Base-by-base conservation (phyloP, 345 rosid species). In the Linum lewisii region DNA sequence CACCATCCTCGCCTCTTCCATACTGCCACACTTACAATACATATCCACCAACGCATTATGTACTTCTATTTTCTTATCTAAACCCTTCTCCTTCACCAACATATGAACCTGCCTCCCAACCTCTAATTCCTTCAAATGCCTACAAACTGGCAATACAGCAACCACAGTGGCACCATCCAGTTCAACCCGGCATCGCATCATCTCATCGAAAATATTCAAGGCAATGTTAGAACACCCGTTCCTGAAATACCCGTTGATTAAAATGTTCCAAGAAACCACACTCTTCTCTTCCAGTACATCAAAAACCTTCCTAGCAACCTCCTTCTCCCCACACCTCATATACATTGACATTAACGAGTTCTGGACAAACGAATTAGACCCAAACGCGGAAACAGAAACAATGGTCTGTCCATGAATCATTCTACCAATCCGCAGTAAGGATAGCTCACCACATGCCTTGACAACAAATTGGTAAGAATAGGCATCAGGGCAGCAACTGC, bases 41-140 rank as follows among this genome's bases (percentile, higher is more conserved):
- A 88, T 86, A 78, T 88, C 93, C 59, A 84, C 65, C 66, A 92
- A 70, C 13, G 98, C 84, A 79, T 86, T 92, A 69, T 74, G 69
- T 36, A 73, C 86, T 24, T 58, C 72, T 16, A 79, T 62, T 3
- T 59, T 81, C 53, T 76, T 77, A 2, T 74, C 82, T 10, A 80
- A 66, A 58, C 71, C 70, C 60, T 66, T 78, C 67, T 75, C 74
- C 38, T 76, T 81, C 64, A 76, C 69, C 66, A 78, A 26, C 0
- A 52, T 66, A 76, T 83, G 86, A 76, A 83, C 74, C 63, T 59
- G 68, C 68, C 81, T 81, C 24, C 92, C 93, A 38, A 54, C 58
- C 47, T 71, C 74, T 63, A 79, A 62, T 59, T 79, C 82, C 77
- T 75, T 79, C 82, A 81, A 66, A 69, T 63, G 70, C 25, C 86